Evolutionary conservation across 495 filamentous ascomycete genomes (phyloP), one percentile per base, ranked within the genome.

Genomic region (Oidiodendron maius): DNA sequence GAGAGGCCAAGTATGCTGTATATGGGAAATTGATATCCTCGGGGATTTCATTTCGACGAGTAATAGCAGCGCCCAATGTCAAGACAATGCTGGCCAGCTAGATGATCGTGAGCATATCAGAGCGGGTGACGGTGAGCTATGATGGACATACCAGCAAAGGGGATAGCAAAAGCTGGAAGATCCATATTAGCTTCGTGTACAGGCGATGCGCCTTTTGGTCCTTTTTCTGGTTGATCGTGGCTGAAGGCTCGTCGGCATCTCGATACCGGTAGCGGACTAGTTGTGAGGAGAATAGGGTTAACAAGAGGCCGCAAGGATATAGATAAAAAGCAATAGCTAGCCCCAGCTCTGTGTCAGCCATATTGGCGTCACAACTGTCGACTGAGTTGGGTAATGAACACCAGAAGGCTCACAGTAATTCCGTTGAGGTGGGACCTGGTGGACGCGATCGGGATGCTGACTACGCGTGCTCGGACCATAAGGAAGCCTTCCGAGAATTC

Each of bases 271-370:
- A 63, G 45, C 40, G 53, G 35, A 60, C 28, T 0, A 62, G 34
- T 38, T 65, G 55, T 0, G 62, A 65, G 6, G 58, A 32, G 23
- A 60, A 25, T 11, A 65, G 52, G 5, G 51, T 52, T 17, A 45
- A 32, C 32, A 65, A 59, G 1, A 65, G 52, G 22, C 58, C 60
- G 26, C 52, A 57, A 5, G 62, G 62, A 30, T 65, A 65, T 25
- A 52, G 10, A 35, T 65, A 65, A 45, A 65, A 65, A 42, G 56
- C 58, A 26, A 63, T 54, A 15, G 57, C 28, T 23, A 65, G 44
- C 32, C 60, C 61, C 38, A 61, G 44, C 48, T 57, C 52, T 30
- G 49, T 49, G 16, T 32, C 25, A 34, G 43, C 43, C 43, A 45
- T 45, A 34, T 20, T 35, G 24, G 26, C 43, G 28, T 34, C 28